Base-by-base conservation (phyloP, 2,329 filamentous ascomycete genomes). In the Endocalyx cinctus region DNA sequence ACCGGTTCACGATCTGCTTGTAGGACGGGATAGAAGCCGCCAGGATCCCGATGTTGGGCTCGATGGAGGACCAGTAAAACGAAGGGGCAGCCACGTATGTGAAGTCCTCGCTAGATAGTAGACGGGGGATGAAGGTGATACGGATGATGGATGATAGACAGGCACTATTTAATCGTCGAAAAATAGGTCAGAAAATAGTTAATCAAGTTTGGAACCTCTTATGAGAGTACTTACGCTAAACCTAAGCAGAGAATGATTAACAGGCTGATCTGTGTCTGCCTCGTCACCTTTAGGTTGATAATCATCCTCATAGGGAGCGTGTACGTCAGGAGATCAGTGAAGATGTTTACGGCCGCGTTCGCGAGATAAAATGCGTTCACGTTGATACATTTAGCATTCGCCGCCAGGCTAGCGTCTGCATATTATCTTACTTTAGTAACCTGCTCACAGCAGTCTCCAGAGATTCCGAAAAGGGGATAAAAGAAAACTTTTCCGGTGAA, bases 301-400 rank as follows among this genome's bases (percentile, higher is more conserved):
- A 71, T 51, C 8, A 67, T 58, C 4, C 54, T 58, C 35, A 70
- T 58, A 1, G 68, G 68, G 6, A 72, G 48, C 3, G 58, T 54
- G 41, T 66, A 69, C 16, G 65, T 67, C 15, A 67, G 35, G 7
- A 71, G 34, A 41, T 70, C 66, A 10, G 67, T 69, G n/a, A 63
- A 38, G 38, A 71, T 67, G 46, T 70, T 69, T 23, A 69, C 50
- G 4, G 59, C 64, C 0, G 68, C 65, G 37, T 69, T 68, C 35
- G 59, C 55, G 14, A 70, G 58, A 41, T 70, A 70, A 46, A 70
- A 68, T n/a, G 64, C 53, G 33, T 67, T 64, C 41, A 69, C 63
- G 31, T 65, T 50, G 35, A 70, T 53, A 44, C 68, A 70, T 33
- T 52, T 55, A 17, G 61, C 61, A 0, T 46, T 40, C 25, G 7